Evolutionary conservation across 2,329 filamentous ascomycete genomes (phyloP), one percentile per base, ranked within the genome.

Genomic region (Sarocladium oryzae): DNA sequence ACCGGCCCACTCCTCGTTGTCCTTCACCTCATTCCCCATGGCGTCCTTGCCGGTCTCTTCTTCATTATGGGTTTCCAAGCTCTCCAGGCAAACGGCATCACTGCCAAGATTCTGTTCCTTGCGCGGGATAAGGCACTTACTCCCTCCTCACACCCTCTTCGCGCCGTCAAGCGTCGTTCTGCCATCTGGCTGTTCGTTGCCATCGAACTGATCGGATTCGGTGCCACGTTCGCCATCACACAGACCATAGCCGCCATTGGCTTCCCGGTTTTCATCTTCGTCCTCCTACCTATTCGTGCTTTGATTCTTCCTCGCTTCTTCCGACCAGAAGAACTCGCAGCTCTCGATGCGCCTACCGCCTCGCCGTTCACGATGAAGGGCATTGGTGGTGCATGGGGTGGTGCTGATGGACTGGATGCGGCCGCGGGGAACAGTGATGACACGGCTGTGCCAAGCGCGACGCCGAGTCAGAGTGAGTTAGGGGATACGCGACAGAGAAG

Each of bases 1-100:
- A 79, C 82, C 1, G 84, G 84, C 0, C 88, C 88, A 0, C 72
- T 92, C 2, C 78, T 92, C 1, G 70, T 84, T 18, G 86, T 90
- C 15, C 72, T 92, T 9, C 84, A 89, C 60, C 77, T 89, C 9
- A 88, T 92, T 57, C 88, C 88, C 0, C 86, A 90, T 61, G 86
- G 84, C 54, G 86, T 91, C 1, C 77, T 92, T 51, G 88, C 87
- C 0, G 88, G 88, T 0, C 76, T 92, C 23, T 92, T 92, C 74
- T 91, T 91, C 68, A 79, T 89, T 63, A 91, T 92, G 88, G 88
- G 87, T 37, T 76, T 88, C 54, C 85, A 91, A 68, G 87, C 87
- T 2, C 79, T 92, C 28, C 78, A 84, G 61, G 84, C 71, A 21
- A 92, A 92, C 62, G 87, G 87, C 20, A 88, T 92, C 62, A 91